Evolutionary conservation across 768 basidiomycete species (phyloP).

Genomic region (Lyophyllum decastes): DNA sequence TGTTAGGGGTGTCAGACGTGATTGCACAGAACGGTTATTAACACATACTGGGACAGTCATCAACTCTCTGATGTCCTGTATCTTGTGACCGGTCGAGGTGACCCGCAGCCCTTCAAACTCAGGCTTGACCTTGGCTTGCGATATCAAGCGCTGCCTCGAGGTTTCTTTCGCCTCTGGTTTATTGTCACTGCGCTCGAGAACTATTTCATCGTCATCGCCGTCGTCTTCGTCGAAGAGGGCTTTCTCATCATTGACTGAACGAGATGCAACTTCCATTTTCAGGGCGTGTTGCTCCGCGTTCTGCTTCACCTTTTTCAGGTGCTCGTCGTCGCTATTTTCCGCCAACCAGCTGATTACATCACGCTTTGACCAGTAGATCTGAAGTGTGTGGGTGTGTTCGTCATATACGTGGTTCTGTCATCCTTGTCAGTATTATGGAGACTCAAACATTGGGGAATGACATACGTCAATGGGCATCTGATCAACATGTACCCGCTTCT

Average conservation of each 20-base stretch:
- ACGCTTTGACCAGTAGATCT: constrained; percentile 94
- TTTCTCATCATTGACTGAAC: constrained; percentile 83
- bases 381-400: constrained; percentile 88
- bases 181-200: constrained; percentile 22
- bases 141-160: constrained; percentile 77
- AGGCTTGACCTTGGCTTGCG: constrained; percentile 73
- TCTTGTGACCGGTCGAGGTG: constrained; percentile 80
- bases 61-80: constrained; percentile 92
- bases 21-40: background rate
- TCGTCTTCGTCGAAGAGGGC: constrained; percentile 91
- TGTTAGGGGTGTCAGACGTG: constrained; percentile 9
- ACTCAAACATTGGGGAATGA: constrained; percentile 6
- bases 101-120: constrained; percentile 82
- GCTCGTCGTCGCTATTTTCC: constrained; percentile 94
- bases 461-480: constrained; percentile 97
- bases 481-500: constrained; percentile 98
- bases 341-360: constrained; percentile 96
- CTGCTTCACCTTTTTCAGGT: constrained; percentile 91
- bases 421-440: constrained; percentile 18
- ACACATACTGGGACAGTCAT: constrained; percentile 87
- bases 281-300: constrained; percentile 88
- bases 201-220: constrained; percentile 79
- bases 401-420: constrained; percentile 91
- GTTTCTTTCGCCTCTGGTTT: constrained; percentile 48
- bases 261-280: constrained; percentile 89